A percentile compares a stretch with the other conserved stretches of the same genome.
These are phyloP conservation scores for Vigna reflexopilosa DNA, from an alignment of 306 rosid species.

Conservation along the genomic window DNA sequence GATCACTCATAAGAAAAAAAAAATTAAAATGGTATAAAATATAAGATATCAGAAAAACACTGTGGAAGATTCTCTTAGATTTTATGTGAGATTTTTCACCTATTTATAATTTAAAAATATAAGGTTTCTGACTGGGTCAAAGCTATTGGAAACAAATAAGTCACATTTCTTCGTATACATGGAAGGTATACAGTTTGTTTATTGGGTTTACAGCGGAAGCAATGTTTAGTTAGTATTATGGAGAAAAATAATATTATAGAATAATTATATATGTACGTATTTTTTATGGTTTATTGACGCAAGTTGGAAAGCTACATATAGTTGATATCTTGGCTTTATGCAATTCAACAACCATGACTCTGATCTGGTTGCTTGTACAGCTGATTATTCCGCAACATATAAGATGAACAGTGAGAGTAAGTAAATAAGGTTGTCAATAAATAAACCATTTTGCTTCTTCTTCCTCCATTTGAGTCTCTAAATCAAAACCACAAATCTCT, in stretches of 20 bases:
- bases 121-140: conserved; percentile 41
- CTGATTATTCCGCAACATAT: conserved; percentile 46
- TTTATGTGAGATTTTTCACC: neutral
- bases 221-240: neutral
- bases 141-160: conserved; percentile 17
- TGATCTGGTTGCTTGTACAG: conserved; percentile 70
- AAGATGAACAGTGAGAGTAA: conserved; percentile 5
- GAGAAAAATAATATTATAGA: neutral
- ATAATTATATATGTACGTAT: neutral
- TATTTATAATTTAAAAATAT: conserved; percentile 18
- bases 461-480: neutral
- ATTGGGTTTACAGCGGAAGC: neutral
- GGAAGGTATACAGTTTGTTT: neutral
- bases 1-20: neutral
- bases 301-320: conserved; percentile 38
- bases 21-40: neutral
- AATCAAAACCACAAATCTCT: conserved; percentile 58
- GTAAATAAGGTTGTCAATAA: neutral
- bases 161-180: neutral
- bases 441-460: neutral
- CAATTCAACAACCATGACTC: conserved; percentile 62
- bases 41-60: neutral
- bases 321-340: conserved; percentile 51
- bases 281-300: conserved; percentile 18
- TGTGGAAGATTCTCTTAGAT: conserved; percentile 35